phyloP scores from a whole-genome alignment of 1,284 basidiomycete species.

The Rhodotorula sp. region DNA sequence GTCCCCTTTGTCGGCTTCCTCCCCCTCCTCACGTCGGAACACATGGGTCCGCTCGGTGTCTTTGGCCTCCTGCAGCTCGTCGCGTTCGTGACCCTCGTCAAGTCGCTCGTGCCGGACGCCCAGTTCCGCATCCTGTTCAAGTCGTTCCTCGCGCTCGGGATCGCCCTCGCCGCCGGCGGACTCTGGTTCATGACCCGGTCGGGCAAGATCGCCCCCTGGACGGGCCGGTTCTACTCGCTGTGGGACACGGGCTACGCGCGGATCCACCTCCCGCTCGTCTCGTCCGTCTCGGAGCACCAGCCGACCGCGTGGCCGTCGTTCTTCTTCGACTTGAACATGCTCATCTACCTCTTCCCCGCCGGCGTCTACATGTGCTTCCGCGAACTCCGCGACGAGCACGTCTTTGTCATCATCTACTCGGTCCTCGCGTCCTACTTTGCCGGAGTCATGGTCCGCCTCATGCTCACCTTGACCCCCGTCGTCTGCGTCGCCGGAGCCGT shows the following conservation, averaged over 20 bases:
- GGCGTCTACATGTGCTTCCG: slow-evolving; percentile 93
- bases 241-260: slow-evolving; percentile 97
- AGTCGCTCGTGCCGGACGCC: slow-evolving; percentile 83
- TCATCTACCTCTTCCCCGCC: slow-evolving; percentile 96
- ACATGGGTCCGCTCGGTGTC: slow-evolving; percentile 97
- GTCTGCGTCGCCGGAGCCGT: slow-evolving; percentile 90
- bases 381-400: slow-evolving; percentile 90
- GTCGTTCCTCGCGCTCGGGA: slow-evolving; percentile 59
- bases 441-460: slow-evolving; percentile 96
- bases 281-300: slow-evolving; percentile 99
- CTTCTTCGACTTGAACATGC: slow-evolving; percentile 98
- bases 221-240: slow-evolving; percentile 96
- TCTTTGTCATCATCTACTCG: slow-evolving; percentile 98
- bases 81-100: slow-evolving; percentile 85
- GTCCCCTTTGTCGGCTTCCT: slow-evolving; percentile 99
- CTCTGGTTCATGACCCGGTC: slow-evolving; percentile 69
- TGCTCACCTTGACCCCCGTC: slow-evolving; percentile 87
- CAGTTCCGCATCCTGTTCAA: slow-evolving; percentile 85
- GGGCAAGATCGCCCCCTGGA: slow-evolving; percentile 98
- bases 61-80: slow-evolving; percentile 98
- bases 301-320: slow-evolving; percentile 99
- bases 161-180: slow-evolving; percentile 60
- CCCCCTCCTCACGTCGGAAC: slow-evolving; percentile 95
- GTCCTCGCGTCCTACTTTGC: slow-evolving; percentile 97
- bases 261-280: slow-evolving; percentile 66